Evolutionary conservation across 176 grass and related monocot species (phyloP).

Genomic region (Zea luxurians): DNA sequence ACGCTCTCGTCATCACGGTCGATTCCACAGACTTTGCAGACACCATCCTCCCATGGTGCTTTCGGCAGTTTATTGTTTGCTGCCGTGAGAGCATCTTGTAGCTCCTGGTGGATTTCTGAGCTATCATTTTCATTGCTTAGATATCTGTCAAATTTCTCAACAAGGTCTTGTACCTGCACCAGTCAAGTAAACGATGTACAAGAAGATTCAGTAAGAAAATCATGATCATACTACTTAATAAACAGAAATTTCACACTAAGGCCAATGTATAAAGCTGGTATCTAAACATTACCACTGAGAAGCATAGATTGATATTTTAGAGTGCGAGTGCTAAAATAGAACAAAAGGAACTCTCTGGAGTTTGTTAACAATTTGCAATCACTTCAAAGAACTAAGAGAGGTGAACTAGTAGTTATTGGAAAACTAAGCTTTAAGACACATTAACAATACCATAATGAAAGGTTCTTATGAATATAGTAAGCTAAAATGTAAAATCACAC

Average conservation of each 20-base stretch:
- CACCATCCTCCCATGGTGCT: constrained; percentile 96
- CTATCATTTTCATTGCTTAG: constrained; percentile 38
- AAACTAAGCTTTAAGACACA: constrained; percentile 13
- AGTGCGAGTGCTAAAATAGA: neutral
- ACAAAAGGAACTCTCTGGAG: neutral
- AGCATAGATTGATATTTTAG: constrained; percentile 7
- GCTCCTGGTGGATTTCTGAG: constrained; percentile 46
- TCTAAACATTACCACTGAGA: neutral
- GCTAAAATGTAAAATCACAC: constrained; percentile 24
- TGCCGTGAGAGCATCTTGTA: constrained; percentile 65
- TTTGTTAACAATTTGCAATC: constrained; percentile 5
- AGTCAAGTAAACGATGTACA: constrained; percentile 32
- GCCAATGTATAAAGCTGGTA: constrained; percentile 12
- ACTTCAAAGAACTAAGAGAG: constrained; percentile 17
- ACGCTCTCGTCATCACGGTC: constrained; percentile 91
- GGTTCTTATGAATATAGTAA: neutral
- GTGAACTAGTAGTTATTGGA: constrained; percentile 12
- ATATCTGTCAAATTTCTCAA: constrained; percentile 64
- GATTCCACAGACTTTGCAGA: constrained; percentile 98
- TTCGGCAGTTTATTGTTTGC: constrained; percentile 60
- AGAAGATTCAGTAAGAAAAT: constrained; percentile 24
- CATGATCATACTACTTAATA: constrained; percentile 15
- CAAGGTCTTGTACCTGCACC: constrained; percentile 71
- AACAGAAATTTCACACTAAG: constrained; percentile 14
- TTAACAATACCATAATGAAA: constrained; percentile 9